A percentile compares a stretch with the other conserved stretches of the same genome.
These are phyloP conservation scores for Diacronema lutheri DNA, from an alignment of 78 protist genomes.

Conservation along the genomic window DNA sequence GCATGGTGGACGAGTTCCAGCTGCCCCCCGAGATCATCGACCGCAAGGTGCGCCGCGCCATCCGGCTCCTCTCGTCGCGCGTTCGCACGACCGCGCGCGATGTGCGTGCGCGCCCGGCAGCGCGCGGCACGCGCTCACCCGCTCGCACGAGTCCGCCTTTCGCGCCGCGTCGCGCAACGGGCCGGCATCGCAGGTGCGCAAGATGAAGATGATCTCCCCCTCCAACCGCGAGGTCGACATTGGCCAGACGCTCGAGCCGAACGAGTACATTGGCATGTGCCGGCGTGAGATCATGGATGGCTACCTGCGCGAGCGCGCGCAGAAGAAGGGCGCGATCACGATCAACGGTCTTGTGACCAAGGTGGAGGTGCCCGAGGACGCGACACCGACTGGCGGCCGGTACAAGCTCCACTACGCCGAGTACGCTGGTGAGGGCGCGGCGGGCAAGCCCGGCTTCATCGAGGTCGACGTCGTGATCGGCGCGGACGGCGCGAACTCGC, in stretches of 20 bases:
- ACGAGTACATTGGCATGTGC: constrained; percentile 53
- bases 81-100: background rate
- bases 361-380: constrained; percentile 19
- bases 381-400: background rate
- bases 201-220: constrained; percentile 53
- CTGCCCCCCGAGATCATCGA: constrained; percentile 34
- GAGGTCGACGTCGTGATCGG: constrained; percentile 38
- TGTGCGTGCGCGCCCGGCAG: no score
- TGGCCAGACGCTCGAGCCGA: constrained; percentile 35
- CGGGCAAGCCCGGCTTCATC: background rate
- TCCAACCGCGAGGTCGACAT: constrained; percentile 31
- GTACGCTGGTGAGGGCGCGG: no score
- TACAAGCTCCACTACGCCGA: constrained; percentile 29
- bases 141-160: no score
- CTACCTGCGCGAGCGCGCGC: constrained; percentile 47
- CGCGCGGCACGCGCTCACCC: no score
- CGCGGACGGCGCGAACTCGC: constrained; percentile 53
- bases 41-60: constrained; percentile 28
- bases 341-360: constrained; percentile 35
- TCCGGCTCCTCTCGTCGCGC: no score
- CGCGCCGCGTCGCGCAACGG: background rate
- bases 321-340: constrained; percentile 28
- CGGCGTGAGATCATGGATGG: constrained; percentile 45
- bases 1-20: constrained; percentile 48
- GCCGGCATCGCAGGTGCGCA: no score